These are phyloP conservation scores for Moricandia moricandioides DNA, from an alignment of 345 rosid species.

Conservation along the genomic window DNA sequence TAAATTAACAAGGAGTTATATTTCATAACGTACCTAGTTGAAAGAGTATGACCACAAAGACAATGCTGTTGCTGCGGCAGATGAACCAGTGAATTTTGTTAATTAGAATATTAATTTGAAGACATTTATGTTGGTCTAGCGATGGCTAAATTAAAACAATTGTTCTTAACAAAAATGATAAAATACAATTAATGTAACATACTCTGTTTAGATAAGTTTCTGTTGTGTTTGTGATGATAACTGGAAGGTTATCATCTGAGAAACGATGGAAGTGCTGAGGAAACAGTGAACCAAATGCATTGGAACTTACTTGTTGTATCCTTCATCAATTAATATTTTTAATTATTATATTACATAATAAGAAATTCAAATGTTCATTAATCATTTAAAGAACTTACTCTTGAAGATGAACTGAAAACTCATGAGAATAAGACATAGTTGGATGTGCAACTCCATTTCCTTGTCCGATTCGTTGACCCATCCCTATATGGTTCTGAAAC, in stretches of 20 bases:
- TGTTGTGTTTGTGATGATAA: neutral
- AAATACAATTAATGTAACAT: neutral
- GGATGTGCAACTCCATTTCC: neutral
- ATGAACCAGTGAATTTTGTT: neutral
- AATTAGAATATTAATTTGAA: neutral
- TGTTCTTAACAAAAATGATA: neutral
- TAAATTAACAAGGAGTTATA: neutral
- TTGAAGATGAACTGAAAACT: neutral
- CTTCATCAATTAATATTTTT: slow-evolving; percentile 1
- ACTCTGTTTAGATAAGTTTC: neutral
- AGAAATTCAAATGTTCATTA: neutral
- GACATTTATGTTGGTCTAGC: neutral
- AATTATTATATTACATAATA: neutral
- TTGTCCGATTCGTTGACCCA: neutral
- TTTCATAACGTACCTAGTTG: neutral
- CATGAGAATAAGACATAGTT: neutral
- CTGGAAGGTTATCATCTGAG: neutral
- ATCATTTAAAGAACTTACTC: neutral
- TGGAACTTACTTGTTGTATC: neutral
- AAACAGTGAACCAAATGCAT: neutral
- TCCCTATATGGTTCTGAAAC: neutral
- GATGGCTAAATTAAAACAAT: neutral
- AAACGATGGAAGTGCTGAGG: neutral
- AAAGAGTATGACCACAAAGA: neutral
- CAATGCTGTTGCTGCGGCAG: neutral